phyloP scores from a whole-genome alignment of 148 eudicot species.

The Chenopodium suecicum region DNA sequence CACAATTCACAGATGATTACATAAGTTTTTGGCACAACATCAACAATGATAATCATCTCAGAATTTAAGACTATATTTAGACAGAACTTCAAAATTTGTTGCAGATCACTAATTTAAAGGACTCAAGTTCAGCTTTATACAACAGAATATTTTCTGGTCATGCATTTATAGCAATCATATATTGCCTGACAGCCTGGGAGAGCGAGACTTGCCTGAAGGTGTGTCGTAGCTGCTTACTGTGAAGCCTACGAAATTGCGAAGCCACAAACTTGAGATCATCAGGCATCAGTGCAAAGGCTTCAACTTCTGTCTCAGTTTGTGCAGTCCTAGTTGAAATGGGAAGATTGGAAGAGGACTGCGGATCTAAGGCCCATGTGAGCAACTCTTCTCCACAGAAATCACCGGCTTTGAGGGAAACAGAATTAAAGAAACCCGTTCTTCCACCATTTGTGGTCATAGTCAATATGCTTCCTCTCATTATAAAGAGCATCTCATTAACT shows the following conservation, averaged over 20 bases:
- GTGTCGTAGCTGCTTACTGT: conserved; percentile 67
- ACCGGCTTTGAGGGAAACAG: conserved; percentile 47
- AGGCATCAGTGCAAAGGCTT: conserved; percentile 64
- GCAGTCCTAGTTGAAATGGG: conserved; percentile 75
- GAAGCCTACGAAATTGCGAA: conserved; percentile 63
- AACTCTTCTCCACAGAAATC: conserved; percentile 84
- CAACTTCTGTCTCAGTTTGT: conserved; percentile 52
- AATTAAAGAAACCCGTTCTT: conserved; percentile 65
- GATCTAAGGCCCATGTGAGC: conserved; percentile 77
- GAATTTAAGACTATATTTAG: background rate
- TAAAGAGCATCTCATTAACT: conserved; percentile 67
- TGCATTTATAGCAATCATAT: background rate
- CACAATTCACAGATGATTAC: background rate
- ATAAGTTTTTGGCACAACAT: background rate
- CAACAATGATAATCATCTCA: background rate
- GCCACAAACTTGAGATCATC: conserved; percentile 68
- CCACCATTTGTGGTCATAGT: conserved; percentile 81
- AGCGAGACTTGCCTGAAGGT: conserved; percentile 47
- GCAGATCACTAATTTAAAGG: background rate
- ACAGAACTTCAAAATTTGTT: background rate
- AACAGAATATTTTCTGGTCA: background rate
- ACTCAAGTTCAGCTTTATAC: background rate
- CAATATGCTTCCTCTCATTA: conserved; percentile 56
- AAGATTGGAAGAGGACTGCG: conserved; percentile 49
- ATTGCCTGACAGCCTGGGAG: background rate